Percentiles rank a stretch among this genome's conserved stretches.
These are phyloP conservation scores for Trypanosoma mega DNA, from an alignment of 208 protist genomes.

Conservation along the genomic window DNA sequence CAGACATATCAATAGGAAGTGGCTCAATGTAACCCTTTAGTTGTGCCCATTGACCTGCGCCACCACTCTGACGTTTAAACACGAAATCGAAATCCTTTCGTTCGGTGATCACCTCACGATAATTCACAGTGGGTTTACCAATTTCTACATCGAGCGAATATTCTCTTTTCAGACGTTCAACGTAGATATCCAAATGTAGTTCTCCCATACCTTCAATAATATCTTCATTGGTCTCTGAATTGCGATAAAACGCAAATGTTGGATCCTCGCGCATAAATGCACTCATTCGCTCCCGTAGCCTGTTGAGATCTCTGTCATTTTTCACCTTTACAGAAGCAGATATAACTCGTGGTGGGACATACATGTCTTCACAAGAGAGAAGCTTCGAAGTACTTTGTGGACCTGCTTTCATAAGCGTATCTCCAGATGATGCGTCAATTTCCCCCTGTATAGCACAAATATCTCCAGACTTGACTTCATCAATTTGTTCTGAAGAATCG, in stretches of 20 bases:
- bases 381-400: constrained; percentile 57
- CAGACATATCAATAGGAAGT: constrained; percentile 88
- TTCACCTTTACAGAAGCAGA: constrained; percentile 94
- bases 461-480: constrained; percentile 94
- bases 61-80: constrained; percentile 99
- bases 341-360: constrained; percentile 98
- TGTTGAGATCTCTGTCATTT: constrained; percentile 74
- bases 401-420: constrained; percentile 92
- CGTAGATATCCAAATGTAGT: constrained; percentile 97
- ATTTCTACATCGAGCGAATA: constrained; percentile 89
- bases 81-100: constrained; percentile 95
- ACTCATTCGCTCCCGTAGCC: constrained; percentile 77
- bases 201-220: constrained; percentile 98
- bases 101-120: constrained; percentile 92
- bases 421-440: constrained; percentile 97
- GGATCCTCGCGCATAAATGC: constrained; percentile 97
- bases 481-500: constrained; percentile 94
- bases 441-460: constrained; percentile 99
- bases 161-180: constrained; percentile 95
- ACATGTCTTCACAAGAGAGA: constrained; percentile 95
- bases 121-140: constrained; percentile 97
- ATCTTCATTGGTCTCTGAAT: constrained; percentile 93
- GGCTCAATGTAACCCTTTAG: constrained; percentile 94
- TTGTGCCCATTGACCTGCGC: constrained; percentile 97
- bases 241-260: constrained; percentile 94